These are phyloP conservation scores for Coemansia sp. DNA, from an alignment of 192 early-diverging fungal species.

Conservation along the genomic window DNA sequence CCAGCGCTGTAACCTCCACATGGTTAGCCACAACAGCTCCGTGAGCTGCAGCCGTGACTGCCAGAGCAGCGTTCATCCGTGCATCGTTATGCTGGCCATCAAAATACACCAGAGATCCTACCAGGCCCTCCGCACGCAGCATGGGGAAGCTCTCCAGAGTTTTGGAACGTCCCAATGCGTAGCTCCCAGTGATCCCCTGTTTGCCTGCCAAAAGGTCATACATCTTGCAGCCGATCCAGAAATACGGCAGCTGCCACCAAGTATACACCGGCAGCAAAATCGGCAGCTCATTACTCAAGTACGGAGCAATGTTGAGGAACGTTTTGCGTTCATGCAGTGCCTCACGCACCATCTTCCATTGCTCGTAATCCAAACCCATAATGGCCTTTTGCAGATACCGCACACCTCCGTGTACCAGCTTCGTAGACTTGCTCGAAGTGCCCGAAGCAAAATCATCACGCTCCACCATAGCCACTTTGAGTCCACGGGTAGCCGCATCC, in stretches of 20 bases:
- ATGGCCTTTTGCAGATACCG: constrained; percentile 97
- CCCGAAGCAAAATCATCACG: constrained; percentile 93
- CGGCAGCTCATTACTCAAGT: constrained; percentile 85
- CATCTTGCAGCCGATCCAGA: constrained; percentile 89
- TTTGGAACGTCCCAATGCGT: constrained; percentile 79
- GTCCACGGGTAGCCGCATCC: constrained; percentile 89
- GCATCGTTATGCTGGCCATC: constrained; percentile 98
- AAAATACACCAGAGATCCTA: constrained; percentile 95
- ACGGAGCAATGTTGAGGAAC: constrained; percentile 96
- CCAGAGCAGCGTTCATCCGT: constrained; percentile 93
- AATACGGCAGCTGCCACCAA: constrained; percentile 98
- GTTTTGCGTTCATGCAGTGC: constrained; percentile 93
- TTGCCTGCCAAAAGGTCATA: constrained; percentile 88
- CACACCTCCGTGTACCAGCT: constrained; percentile 96
- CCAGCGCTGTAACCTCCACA: constrained; percentile 77
- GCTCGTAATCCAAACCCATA: constrained; percentile 90
- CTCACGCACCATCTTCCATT: constrained; percentile 93
- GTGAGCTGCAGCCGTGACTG: constrained; percentile 82
- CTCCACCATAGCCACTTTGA: constrained; percentile 92
- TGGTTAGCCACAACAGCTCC: constrained; percentile 94
- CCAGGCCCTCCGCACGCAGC: constrained; percentile 81
- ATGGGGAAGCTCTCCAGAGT: constrained; percentile 95
- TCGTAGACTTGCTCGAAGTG: constrained; percentile 88
- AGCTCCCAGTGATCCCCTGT: constrained; percentile 75
- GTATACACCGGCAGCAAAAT: constrained; percentile 94